Percentiles rank a stretch among this genome's conserved stretches.
Conservation (phyloP, 306 rosid species). For the Trifolium dubium region DNA sequence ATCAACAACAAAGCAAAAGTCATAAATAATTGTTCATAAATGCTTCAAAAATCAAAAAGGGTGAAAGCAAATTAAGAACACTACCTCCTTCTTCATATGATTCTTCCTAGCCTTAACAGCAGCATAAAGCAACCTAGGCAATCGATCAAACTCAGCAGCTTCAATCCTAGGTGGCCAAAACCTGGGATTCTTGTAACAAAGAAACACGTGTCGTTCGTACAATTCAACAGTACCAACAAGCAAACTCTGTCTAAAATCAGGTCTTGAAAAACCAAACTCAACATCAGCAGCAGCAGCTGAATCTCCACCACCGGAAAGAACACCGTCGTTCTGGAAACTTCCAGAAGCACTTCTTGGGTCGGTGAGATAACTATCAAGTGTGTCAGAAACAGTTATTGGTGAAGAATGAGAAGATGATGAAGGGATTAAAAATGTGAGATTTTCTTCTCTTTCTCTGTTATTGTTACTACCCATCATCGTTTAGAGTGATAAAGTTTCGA, state of each 20-base stretch:
- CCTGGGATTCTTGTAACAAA: slow-evolving; percentile 85
- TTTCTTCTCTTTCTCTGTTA: slow-evolving; percentile 69
- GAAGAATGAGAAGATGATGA: slow-evolving; percentile 73
- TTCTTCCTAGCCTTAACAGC: slow-evolving; percentile 74
- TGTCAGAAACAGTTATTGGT: slow-evolving; percentile 79
- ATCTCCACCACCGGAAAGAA: slow-evolving; percentile 37
- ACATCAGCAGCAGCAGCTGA: slow-evolving; percentile 43
- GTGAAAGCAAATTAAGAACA: background rate
- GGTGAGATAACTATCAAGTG: slow-evolving; percentile 68
- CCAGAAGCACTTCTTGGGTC: slow-evolving; percentile 87
- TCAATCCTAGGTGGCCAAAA: slow-evolving; percentile 93
- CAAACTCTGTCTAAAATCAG: slow-evolving; percentile 64
- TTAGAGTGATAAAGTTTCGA: background rate
- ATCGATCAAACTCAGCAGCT: slow-evolving; percentile 95
- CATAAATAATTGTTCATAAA: background rate
- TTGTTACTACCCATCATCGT: slow-evolving; percentile 48
- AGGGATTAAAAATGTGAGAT: slow-evolving; percentile 65
- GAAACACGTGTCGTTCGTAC: slow-evolving; percentile 77
- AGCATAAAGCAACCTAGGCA: slow-evolving; percentile 86
- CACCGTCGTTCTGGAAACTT: slow-evolving; percentile 84
- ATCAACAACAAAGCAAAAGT: background rate
- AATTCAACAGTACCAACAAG: slow-evolving; percentile 83
- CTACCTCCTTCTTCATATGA: slow-evolving; percentile 79
- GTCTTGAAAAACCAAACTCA: slow-evolving; percentile 75
- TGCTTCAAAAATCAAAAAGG: background rate